Evolutionary conservation across 1,139 yeast species (phyloP).

Genomic region (Hanseniaspora uvarum): DNA sequence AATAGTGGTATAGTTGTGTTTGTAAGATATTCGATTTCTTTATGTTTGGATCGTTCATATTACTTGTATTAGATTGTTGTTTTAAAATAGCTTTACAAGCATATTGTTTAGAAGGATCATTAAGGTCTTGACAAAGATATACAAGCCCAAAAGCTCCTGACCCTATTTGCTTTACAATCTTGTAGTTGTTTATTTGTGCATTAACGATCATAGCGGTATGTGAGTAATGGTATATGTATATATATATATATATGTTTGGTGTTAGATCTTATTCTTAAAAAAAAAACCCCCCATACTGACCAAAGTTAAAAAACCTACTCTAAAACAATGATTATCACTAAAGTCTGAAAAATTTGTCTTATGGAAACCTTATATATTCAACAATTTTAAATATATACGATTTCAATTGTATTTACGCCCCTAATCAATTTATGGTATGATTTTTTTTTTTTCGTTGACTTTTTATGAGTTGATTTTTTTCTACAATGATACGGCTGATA

Average conservation of each 20-base stretch:
- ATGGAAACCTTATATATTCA: too few species aligned
- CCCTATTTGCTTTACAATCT: constrained; percentile 54
- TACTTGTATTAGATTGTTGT: constrained; percentile 18
- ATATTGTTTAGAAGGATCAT: constrained; percentile 38
- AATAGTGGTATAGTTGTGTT: constrained; percentile 26
- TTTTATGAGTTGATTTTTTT: background rate
- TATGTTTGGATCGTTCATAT: constrained; percentile 21
- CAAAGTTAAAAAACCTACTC: too few species aligned
- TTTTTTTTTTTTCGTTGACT: background rate
- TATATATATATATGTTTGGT: too few species aligned
- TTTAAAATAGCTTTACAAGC: constrained; percentile 72
- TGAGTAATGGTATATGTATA: too few species aligned
- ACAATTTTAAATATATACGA: too few species aligned
- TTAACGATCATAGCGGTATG: constrained; percentile 22
- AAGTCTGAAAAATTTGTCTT: too few species aligned
- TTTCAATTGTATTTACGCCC: too few species aligned
- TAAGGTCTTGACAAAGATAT: constrained; percentile 52
- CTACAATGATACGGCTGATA: background rate
- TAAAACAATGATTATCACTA: too few species aligned
- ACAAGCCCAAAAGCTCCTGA: constrained; percentile 86
- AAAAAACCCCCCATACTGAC: too few species aligned
- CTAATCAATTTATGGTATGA: background rate
- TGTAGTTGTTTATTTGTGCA: constrained; percentile 36
- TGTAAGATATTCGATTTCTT: constrained; percentile 27
- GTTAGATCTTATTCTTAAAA: background rate